Base-by-base conservation (phyloP, 495 filamentous ascomycete genomes). In the Neurospora pannonica region DNA sequence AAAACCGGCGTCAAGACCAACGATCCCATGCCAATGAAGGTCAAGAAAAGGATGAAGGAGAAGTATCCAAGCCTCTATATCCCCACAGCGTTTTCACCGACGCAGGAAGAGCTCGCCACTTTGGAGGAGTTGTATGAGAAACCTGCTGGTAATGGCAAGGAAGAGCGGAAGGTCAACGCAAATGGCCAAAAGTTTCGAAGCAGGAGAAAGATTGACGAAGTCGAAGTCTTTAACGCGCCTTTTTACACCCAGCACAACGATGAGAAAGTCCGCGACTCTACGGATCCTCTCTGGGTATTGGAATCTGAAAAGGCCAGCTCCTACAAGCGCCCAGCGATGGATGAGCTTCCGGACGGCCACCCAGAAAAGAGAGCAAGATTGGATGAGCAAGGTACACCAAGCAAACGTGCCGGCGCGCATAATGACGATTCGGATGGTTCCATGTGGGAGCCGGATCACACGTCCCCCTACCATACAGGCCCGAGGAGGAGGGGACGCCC, bases 21-120 rank as follows among this genome's bases (percentile, higher is more conserved):
- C 17, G 76, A 77, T 17, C 43, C 54, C 3, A 69, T 78, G 19
- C 70, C 79, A 24, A 74, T 71, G 6, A 40, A 34, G 6, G 76
- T 85, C 70, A 84, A 83, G 73, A 80, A 81, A 42, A 83, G 81
- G 75, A 83, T 86, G 78, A 80, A 78, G 40, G 84, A 85, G 70
- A 78, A 78, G 42, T 83, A 82, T 70, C 85, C 85, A 11, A 75
- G 75, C 42, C 75, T 84, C 38, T 86, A 83, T 74, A 82, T 86
- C 15, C 85, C 85, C 3, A 73, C 80, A 17, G 79, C 80, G n/a
- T 86, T 86, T 70, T 84, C 83, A 0, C 81, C 82, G 3, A 78
- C 78, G 0, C 76, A 82, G 38, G 80, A 85, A 36, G 85, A 86
- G 39, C 76, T 81, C 28, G 73, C 69, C 19, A 31, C 74, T 5